Evolutionary conservation across 257 asterid genomes (phyloP).

Genomic region (Eucommia ulmoides): DNA sequence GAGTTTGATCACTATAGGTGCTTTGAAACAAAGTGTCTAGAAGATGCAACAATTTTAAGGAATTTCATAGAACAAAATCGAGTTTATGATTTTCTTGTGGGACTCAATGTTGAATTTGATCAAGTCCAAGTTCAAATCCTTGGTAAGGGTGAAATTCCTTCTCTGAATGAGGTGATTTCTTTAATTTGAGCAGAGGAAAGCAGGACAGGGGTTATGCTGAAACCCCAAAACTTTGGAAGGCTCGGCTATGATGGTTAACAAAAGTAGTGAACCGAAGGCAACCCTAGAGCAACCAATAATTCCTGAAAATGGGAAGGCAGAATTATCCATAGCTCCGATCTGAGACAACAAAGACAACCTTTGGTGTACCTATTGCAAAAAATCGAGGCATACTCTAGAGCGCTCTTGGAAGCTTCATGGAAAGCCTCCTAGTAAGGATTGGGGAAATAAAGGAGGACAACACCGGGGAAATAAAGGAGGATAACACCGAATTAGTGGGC

Average conservation of each 20-base stretch:
- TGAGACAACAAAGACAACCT: neutral
- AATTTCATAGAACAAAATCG: no score
- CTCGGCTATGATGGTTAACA: neutral
- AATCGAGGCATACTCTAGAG: neutral
- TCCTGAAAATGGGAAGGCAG: neutral
- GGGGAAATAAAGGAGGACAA: neutral
- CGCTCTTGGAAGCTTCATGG: slow-evolving; percentile 3
- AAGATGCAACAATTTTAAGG: neutral
- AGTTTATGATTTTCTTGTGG: no score
- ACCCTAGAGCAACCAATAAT: neutral
- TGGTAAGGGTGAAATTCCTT: neutral
- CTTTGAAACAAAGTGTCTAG: neutral
- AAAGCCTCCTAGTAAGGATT: neutral
- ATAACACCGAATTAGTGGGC: no score
- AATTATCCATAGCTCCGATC: neutral
- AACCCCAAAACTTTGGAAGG: neutral
- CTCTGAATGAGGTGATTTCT: neutral
- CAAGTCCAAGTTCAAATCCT: neutral
- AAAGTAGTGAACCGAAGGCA: neutral
- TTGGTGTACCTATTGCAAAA: neutral
- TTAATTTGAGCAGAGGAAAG: neutral
- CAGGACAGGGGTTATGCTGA: neutral
- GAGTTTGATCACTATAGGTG: slow-evolving; percentile 2
- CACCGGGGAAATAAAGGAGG: neutral
- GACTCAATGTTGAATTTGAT: no score